Evolutionary conservation across 768 basidiomycete species (phyloP), one percentile per base, ranked within the genome.

Genomic region (Amylocystis lapponica): DNA sequence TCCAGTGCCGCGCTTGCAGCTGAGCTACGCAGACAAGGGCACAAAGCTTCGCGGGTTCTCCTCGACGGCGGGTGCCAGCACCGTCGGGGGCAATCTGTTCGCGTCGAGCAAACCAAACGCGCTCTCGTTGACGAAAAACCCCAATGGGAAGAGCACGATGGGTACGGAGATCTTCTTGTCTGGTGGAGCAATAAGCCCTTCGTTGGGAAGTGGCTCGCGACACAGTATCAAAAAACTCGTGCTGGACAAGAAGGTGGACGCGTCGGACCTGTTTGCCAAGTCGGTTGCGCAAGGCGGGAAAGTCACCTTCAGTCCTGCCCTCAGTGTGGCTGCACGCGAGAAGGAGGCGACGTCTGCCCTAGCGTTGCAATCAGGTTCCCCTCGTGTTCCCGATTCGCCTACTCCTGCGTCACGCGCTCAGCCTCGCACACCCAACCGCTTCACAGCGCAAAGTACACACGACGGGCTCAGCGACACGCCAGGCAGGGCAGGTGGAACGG

Each of bases 191-290:
- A 66, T 75, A 9, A 81, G 78, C 49, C 80, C 83, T 1, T 69
- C 79, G 4, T 62, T 88, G 37, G 86, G 86, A 5, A 83, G 76
- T 53, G 86, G 78, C 32, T 71, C 65, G 46, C 71, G 83, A 42
- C 79, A 84, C 45, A 95, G 90, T 58, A 89, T 95, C 45, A 97
- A 97, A 71, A 95, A 95, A 59, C 74, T 97, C 45, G 82, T 92
- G 27, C 60, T 96, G 48, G 86, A 92, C 57, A 92, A 87, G 65
- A 90, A 83, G 58, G 69, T 88, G 13, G 84, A 87, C 39, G 74
- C 86, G 21, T 66, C 76, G 20, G 84, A 90, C 48, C 55, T 90
- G 39, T 83, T 89, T 55, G 51, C 49, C 43, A 58, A 56, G 34
- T 55, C 62, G 14, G 40, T 45, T 19, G 41, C 47, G n/a, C 52